Percentiles rank a stretch among this genome's conserved stretches.
Conservation (phyloP, 2,329 filamentous ascomycete genomes). For the Ascochyta pisi region DNA sequence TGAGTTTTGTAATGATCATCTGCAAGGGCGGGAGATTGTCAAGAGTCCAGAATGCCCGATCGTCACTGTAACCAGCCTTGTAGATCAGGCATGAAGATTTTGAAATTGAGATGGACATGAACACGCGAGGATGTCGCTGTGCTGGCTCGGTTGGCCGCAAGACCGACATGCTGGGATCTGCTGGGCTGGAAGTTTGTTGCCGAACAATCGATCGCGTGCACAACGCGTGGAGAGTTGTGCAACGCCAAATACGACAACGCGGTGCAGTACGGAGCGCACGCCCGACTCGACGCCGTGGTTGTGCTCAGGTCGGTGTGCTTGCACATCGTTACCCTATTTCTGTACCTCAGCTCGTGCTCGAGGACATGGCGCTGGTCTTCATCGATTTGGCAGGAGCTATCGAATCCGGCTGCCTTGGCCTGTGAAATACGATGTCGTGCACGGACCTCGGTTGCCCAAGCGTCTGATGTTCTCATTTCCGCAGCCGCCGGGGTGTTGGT, state of each 20-base stretch:
- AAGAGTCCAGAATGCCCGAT: constrained; percentile 3
- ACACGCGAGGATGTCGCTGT: neutral
- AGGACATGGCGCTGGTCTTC: constrained; percentile 1
- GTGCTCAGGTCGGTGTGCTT: neutral
- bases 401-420: constrained; percentile 7
- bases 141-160: neutral
- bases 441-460: constrained; percentile 6
- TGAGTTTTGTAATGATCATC: no score
- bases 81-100: neutral
- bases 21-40: no score
- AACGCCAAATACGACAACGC: neutral
- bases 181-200: no score
- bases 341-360: constrained; percentile 8
- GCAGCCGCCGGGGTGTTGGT: constrained; percentile 9
- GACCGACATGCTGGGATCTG: neutral
- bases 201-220: neutral
- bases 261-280: neutral
- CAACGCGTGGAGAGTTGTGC: constrained; percentile 7
- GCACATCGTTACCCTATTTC: neutral
- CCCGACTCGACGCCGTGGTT: neutral
- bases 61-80: neutral
- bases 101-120: constrained; percentile 15
- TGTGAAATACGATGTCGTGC: constrained; percentile 8
- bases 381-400: constrained; percentile 14
- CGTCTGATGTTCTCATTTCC: constrained; percentile 16